Evolutionary conservation across 2,329 filamentous ascomycete species (phyloP).

Genomic region (Exophiala sp.): DNA sequence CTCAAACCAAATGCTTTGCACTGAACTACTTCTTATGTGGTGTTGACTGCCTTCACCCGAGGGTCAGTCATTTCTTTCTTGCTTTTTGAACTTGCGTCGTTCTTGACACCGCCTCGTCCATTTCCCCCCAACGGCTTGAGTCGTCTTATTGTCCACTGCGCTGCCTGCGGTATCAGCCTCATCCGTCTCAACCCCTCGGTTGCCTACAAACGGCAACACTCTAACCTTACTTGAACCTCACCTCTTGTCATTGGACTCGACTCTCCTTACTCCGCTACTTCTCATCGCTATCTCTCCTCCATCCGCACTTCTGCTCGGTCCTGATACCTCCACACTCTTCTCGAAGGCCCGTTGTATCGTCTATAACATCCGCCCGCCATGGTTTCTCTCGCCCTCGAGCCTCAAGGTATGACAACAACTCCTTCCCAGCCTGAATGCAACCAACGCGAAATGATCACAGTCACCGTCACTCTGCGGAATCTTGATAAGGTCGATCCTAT

Average conservation of each 20-base stretch:
- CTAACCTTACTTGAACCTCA: constrained; percentile 9
- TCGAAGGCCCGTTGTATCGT: too few relatives aligned
- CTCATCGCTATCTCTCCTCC: too few relatives aligned
- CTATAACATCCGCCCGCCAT: neutral
- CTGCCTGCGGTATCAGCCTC: neutral
- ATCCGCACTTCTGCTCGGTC: too few relatives aligned
- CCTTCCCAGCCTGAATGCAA: neutral
- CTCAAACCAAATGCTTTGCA: neutral
- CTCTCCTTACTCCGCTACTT: neutral
- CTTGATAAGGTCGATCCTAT: constrained; percentile 29
- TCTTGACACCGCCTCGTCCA: neutral
- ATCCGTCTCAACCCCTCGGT: constrained; percentile 5
- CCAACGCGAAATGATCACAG: constrained; percentile 27
- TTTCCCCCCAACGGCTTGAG: neutral
- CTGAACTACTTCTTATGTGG: neutral
- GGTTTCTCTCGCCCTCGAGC: neutral
- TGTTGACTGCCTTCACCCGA: neutral
- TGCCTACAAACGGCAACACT: constrained; percentile 7
- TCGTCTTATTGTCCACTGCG: neutral
- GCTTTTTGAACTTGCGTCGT: neutral
- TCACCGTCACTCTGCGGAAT: constrained; percentile 34
- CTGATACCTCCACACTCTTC: too few relatives aligned
- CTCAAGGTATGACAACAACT: too few relatives aligned
- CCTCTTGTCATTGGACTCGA: constrained; percentile 2
- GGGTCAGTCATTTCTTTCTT: neutral